These are phyloP conservation scores for Podaxis sp. DNA, from an alignment of 768 basidiomycete species.

Conservation along the genomic window DNA sequence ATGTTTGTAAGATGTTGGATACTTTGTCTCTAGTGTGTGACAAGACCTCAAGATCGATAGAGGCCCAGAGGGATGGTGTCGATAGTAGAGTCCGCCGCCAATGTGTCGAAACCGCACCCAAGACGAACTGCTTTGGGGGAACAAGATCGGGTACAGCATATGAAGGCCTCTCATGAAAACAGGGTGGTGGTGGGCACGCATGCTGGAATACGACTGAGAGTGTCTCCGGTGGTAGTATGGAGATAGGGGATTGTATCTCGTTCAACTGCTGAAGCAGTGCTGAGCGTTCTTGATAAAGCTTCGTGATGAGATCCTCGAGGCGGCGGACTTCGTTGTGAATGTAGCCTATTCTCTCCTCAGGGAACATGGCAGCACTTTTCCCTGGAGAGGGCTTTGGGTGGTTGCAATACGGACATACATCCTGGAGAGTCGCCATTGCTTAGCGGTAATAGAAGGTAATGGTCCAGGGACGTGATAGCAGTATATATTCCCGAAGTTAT, in stretches of 20 bases:
- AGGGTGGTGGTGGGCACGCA: not conserved
- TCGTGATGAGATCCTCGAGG: not conserved
- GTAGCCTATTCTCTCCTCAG: not conserved
- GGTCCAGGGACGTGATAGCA: not conserved
- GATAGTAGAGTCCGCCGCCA: not conserved
- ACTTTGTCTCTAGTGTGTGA: not conserved
- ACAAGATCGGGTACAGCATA: not conserved
- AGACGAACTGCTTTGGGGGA: not conserved
- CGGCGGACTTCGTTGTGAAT: not conserved
- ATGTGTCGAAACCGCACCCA: not conserved
- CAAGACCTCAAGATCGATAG: not conserved
- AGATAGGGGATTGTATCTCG: not conserved
- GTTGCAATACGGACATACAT: not conserved
- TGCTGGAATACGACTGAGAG: not conserved
- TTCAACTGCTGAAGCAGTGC: not conserved
- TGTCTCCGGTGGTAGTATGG: not conserved
- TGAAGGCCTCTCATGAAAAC: not conserved
- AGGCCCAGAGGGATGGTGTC: not conserved
- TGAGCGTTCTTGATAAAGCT: not conserved
- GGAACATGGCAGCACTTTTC: not conserved
- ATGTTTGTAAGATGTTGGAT: not conserved
- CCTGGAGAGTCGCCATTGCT: not conserved
- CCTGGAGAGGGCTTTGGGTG: not conserved
- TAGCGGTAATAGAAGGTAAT: not conserved
- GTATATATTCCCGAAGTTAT: not conserved